A percentile compares a stretch with the other conserved stretches of the same genome.
Evolutionary conservation across 2,329 filamentous ascomycete genomes (phyloP).

Genomic region (Pseudovirgaria hyperparasitica): DNA sequence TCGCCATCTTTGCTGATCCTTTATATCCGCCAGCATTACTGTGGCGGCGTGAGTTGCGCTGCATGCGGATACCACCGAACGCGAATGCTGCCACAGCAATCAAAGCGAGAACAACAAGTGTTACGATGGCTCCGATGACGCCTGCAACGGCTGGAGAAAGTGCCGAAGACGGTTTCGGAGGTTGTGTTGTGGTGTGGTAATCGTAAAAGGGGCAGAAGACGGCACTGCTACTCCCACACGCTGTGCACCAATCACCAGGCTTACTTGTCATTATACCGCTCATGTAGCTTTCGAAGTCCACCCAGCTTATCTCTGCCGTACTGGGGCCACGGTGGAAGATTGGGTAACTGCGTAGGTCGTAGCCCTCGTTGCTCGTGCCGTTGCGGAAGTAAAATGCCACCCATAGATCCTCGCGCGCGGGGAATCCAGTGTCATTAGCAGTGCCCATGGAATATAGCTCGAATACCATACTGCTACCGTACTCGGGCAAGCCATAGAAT

Average conservation of each 20-base stretch:
- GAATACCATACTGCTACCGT: conserved; percentile 35
- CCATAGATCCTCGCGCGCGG: conserved; percentile 32
- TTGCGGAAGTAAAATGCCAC: conserved; percentile 47
- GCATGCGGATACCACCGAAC: conserved; percentile 33
- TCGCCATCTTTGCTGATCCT: conserved; percentile 20
- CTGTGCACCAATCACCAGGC: conserved; percentile 39
- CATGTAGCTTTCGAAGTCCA: conserved; percentile 37
- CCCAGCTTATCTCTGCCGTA: conserved; percentile 34
- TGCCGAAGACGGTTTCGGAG: background rate
- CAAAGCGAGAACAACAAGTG: conserved; percentile 32
- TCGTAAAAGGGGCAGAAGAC: conserved; percentile 37
- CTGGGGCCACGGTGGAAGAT: conserved; percentile 38
- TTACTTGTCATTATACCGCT: conserved; percentile 28
- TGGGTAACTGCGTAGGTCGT: conserved; percentile 29
- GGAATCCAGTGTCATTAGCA: conserved; percentile 21
- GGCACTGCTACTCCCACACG: conserved; percentile 32
- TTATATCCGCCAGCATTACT: background rate
- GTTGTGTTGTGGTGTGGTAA: conserved; percentile 4
- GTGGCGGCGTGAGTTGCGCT: conserved; percentile 15
- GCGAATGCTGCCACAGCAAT: conserved; percentile 30
- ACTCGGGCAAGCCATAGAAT: conserved; percentile 36
- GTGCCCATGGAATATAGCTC: conserved; percentile 35
- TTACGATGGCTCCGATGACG: conserved; percentile 43
- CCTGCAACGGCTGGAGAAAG: conserved; percentile 37
- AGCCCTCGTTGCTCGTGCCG: conserved; percentile 32